A percentile compares a stretch with the other conserved stretches of the same genome.
Conservation (phyloP, 148 eudicot genomes). For the Drosera capensis region DNA sequence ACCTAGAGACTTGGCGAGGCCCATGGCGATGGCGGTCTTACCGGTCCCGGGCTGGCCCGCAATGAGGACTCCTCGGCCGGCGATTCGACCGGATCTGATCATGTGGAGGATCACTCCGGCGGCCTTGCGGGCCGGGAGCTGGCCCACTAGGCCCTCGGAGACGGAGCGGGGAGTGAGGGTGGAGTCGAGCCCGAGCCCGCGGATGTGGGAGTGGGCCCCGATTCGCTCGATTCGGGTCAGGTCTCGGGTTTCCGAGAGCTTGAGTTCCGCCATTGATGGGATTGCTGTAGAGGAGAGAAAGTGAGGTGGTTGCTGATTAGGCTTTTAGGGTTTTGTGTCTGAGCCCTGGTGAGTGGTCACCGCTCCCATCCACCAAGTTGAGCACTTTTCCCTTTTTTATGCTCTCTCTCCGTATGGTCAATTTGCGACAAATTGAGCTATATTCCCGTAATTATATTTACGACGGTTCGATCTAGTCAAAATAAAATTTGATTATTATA, state of each 20-base stretch:
- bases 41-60: constrained; percentile 99
- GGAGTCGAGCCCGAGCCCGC: constrained; percentile 87
- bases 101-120: constrained; percentile 94
- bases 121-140: constrained; percentile 66
- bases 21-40: constrained; percentile 97
- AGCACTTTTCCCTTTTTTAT: no score
- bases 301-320: no score
- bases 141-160: constrained; percentile 96
- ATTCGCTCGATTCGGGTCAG: constrained; percentile 85
- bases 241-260: constrained; percentile 69
- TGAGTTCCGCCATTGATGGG: constrained; percentile 67
- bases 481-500: no score
- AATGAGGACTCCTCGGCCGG: constrained; percentile 82
- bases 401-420: no score
- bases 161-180: constrained; percentile 56
- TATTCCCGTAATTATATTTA: no score
- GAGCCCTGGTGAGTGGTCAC: no score
- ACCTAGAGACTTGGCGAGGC: constrained; percentile 76
- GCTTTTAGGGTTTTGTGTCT: no score
- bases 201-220: constrained; percentile 97
- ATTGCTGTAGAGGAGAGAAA: no score
- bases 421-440: no score
- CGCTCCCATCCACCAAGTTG: no score
- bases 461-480: no score
- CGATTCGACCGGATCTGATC: constrained; percentile 80